Base-by-base conservation (phyloP, 257 asterid genomes). In the Forsythia suspensa region DNA sequence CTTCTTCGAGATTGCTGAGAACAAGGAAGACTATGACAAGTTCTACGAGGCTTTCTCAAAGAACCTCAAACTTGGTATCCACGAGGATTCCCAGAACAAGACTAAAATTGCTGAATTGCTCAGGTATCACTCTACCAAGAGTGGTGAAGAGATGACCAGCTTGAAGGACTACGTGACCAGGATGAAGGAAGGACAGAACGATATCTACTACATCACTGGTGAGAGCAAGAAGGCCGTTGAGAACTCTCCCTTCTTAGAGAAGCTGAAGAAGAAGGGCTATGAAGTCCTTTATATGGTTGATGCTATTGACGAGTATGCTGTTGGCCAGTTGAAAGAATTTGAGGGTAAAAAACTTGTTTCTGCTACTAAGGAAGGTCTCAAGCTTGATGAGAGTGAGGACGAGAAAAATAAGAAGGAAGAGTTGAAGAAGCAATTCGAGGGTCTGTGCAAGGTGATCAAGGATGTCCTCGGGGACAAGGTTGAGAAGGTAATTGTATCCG, bases 1-100 rank as follows among this genome's bases (percentile, higher is more conserved):
- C 4, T 84, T 89, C 89, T 87, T 85, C 73, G 91, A 89, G 76
- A 81, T 89, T 43, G 93, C 93, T n/a, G 93, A 85, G 85, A 89
- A 89, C 59, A 48, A 48, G 59, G 59, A 48, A 48, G 59, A 48
- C n/a, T 66, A 66, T 34, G 39, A 66, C 18, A 66, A 66, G 39
- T 66, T 66, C 71, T 34, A 66, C 59, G 59, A 48, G 59, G 59
- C 59, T 15, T 48, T 48, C 59, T 48, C 59, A 3, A 48, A 48
- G 59, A 66, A 66, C 39, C 41, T 66, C 41, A 66, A 66, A 24
- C 71, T 66, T 9, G 71, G 71, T 24, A 66, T 66, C 71, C 71
- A 66, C 16, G 71, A 66, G 71, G 71, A 66, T 24, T 66, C 71
- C 13, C 71, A 66, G 71, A 66, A 66, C 71, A 66, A 66, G 71